phyloP scores from a whole-genome alignment of 2,329 filamentous ascomycete species.

The Dactylellina cionopaga region DNA sequence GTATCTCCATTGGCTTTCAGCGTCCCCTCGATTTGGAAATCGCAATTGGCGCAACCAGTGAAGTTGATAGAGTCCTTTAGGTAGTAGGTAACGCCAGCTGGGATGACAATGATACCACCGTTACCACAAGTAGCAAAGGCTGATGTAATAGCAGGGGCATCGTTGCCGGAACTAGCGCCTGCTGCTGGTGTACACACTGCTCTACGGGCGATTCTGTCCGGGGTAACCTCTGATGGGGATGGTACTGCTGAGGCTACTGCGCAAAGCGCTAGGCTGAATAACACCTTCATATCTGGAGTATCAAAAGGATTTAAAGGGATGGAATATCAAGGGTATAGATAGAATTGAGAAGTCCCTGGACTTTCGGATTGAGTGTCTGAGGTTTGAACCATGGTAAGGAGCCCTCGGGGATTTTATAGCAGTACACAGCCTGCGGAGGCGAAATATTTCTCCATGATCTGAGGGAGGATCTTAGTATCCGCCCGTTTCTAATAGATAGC shows the following conservation, averaged over 20 bases:
- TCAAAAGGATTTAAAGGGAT: neutral
- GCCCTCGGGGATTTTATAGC: slow-evolving; percentile 9
- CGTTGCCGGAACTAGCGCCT: slow-evolving; percentile 60
- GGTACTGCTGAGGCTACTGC: slow-evolving; percentile 13
- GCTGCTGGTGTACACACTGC: slow-evolving; percentile 58
- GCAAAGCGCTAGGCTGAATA: slow-evolving; percentile 17
- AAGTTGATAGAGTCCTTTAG: slow-evolving; percentile 63
- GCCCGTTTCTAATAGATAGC: slow-evolving; percentile 14
- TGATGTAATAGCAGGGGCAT: slow-evolving; percentile 62
- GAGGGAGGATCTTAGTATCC: slow-evolving; percentile 11
- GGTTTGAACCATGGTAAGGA: too few species aligned
- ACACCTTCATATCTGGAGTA: slow-evolving; percentile 16
- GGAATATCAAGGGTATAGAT: neutral
- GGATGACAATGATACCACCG: slow-evolving; percentile 64
- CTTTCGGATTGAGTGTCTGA: too few species aligned
- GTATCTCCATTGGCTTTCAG: slow-evolving; percentile 61
- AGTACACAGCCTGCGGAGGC: neutral
- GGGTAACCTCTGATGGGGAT: slow-evolving; percentile 8
- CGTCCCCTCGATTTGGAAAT: slow-evolving; percentile 64
- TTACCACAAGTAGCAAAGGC: slow-evolving; percentile 62
- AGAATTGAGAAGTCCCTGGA: too few species aligned
- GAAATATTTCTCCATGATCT: slow-evolving; percentile 43
- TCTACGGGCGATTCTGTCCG: slow-evolving; percentile 47
- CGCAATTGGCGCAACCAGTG: slow-evolving; percentile 62
- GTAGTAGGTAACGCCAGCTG: slow-evolving; percentile 61